A percentile compares a stretch with the other conserved stretches of the same genome.
phyloP scores from a whole-genome alignment of 768 basidiomycete genomes.

The Omphalotus guepiniiformis region DNA sequence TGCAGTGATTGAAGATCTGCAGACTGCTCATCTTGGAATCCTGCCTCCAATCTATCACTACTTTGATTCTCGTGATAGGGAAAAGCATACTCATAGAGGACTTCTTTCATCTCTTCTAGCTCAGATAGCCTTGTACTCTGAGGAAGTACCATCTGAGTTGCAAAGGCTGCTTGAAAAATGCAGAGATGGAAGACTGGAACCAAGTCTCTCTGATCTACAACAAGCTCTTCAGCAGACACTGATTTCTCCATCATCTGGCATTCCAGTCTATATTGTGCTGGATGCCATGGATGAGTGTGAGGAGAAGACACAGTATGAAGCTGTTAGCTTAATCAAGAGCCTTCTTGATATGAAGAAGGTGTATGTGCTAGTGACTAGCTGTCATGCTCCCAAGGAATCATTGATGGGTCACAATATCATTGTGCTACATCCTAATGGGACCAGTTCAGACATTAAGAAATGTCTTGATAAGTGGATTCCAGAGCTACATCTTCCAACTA shows the following conservation, averaged over 20 bases:
- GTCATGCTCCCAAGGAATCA: too few relatives aligned
- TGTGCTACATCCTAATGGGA: neutral
- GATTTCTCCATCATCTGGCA: neutral
- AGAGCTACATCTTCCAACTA: too few relatives aligned
- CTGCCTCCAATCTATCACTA: neutral
- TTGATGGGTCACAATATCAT: too few relatives aligned
- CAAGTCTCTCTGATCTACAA: neutral
- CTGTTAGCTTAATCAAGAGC: neutral
- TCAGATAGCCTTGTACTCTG: neutral
- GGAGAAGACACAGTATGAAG: neutral
- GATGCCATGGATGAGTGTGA: slow-evolving; percentile 3
- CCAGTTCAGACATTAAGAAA: neutral
- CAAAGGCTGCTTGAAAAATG: neutral
- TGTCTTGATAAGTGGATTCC: neutral
- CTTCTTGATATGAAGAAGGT: too few relatives aligned
- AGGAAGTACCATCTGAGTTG: neutral
- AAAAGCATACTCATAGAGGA: neutral
- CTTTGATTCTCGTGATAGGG: slow-evolving; percentile 4
- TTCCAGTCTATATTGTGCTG: neutral
- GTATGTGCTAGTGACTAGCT: neutral
- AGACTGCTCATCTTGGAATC: neutral
- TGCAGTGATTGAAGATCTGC: neutral
- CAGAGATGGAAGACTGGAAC: neutral
- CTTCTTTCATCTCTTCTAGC: neutral
- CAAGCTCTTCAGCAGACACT: neutral